Evolutionary conservation across 192 early-diverging fungal species (phyloP).

Genomic region (Funneliformis geosporum): DNA sequence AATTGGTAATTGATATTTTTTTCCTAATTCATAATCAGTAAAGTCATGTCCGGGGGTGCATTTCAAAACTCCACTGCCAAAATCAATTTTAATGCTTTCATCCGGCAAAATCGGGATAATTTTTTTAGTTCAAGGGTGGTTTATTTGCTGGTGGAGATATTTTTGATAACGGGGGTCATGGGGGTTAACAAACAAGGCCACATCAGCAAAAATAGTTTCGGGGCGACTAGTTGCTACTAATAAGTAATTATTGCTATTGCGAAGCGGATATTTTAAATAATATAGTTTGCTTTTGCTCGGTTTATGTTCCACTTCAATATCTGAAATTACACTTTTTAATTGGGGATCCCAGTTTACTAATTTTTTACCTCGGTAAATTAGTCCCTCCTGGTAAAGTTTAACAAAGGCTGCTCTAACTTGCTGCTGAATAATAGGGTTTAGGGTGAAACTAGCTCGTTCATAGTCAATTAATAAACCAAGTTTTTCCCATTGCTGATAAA

Average conservation of each 20-base stretch:
- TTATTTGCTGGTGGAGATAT: not conserved
- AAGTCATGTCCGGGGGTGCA: constrained; percentile 24
- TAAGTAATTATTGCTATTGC: not conserved
- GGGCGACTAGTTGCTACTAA: constrained; percentile 16
- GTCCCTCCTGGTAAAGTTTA: not conserved
- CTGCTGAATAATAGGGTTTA: not conserved
- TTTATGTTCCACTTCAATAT: constrained; percentile 24
- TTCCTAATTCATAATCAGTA: constrained; percentile 21
- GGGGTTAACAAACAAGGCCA: constrained; percentile 21
- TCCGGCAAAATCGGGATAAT: constrained; percentile 6
- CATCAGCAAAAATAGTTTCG: constrained; percentile 25
- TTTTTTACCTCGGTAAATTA: constrained; percentile 17
- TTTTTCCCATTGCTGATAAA: constrained; percentile 23
- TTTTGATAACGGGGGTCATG: constrained; percentile 2
- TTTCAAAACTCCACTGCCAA: constrained; percentile 24
- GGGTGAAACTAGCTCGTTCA: not conserved
- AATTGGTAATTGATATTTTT: constrained; percentile 14
- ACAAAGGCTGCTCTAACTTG: constrained; percentile 1
- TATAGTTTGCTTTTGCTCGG: constrained; percentile 5
- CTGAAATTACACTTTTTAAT: constrained; percentile 25
- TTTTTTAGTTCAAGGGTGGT: constrained; percentile 2
- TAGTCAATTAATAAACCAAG: constrained; percentile 8
- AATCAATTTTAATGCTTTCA: constrained; percentile 14
- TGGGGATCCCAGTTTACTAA: constrained; percentile 23
- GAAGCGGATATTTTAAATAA: constrained; percentile 26